A percentile compares a stretch with the other conserved stretches of the same genome.
Conservation (phyloP, 176 grass and related monocot species). For the Juncus effusus region DNA sequence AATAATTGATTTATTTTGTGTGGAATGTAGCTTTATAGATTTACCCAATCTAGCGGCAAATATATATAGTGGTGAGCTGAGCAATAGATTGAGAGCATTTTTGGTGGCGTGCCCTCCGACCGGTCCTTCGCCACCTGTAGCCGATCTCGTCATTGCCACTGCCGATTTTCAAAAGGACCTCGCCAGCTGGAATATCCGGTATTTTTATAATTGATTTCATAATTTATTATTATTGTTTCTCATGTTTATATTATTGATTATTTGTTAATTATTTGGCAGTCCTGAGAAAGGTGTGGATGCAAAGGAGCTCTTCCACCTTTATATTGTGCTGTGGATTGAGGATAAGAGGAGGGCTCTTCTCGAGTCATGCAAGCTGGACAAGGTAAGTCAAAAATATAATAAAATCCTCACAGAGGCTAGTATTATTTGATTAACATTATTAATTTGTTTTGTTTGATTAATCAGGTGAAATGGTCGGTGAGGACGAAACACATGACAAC, state of each 20-base stretch:
- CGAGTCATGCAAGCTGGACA: constrained; percentile 87
- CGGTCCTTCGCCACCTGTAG: constrained; percentile 76
- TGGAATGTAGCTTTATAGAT: constrained; percentile 72
- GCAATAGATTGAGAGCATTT: constrained; percentile 76
- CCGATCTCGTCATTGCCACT: constrained; percentile 87
- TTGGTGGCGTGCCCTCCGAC: constrained; percentile 84
- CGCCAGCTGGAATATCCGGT: constrained; percentile 92
- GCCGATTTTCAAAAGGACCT: constrained; percentile 96
- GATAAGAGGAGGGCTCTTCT: constrained; percentile 80
- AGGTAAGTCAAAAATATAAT: constrained; percentile 34
- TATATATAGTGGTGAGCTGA: constrained; percentile 83
- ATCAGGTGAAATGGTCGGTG: constrained; percentile 97
- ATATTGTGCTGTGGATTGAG: constrained; percentile 96
- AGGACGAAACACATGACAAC: constrained; percentile 91
- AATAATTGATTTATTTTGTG: constrained; percentile 13
- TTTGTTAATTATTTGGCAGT: constrained; percentile 38
- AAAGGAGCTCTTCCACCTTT: constrained; percentile 96
- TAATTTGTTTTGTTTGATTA: constrained; percentile 28
- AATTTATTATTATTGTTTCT: neutral
- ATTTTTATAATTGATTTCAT: constrained; percentile 12
- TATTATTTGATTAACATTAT: neutral
- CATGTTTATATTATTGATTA: neutral
- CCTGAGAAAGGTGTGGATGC: constrained; percentile 91
- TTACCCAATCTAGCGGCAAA: constrained; percentile 73
- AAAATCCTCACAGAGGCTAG: no score